Conservation (phyloP, 2,329 filamentous ascomycete species). For the Davidsoniella virescens region DNA sequence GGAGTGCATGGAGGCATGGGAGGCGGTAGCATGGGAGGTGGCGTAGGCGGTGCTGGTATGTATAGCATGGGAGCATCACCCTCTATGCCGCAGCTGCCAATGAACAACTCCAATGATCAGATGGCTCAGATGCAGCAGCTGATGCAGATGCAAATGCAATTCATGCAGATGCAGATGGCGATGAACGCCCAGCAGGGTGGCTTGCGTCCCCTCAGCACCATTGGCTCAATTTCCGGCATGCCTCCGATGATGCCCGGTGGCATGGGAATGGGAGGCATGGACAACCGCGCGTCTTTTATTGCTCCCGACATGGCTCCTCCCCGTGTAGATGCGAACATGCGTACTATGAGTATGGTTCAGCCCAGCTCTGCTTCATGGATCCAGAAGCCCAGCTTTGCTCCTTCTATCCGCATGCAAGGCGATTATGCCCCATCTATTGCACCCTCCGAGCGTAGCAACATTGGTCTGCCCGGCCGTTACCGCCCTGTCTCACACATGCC, state of each 20-base stretch:
- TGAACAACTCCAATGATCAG: slow-evolving; percentile 10
- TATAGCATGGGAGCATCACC: slow-evolving; percentile 13
- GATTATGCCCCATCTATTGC: slow-evolving; percentile 84
- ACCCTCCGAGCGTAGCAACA: slow-evolving; percentile 85
- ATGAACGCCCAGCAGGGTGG: slow-evolving; percentile 31
- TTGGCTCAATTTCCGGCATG: slow-evolving; percentile 10
- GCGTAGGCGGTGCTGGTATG: slow-evolving; percentile 6
- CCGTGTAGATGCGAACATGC: slow-evolving; percentile 30
- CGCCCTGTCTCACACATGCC: slow-evolving; percentile 63
- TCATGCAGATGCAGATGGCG: slow-evolving; percentile 91
- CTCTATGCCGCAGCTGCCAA: slow-evolving; percentile 18
- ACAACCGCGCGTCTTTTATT: slow-evolving; percentile 30
- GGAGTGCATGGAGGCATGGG: slow-evolving; percentile 18
- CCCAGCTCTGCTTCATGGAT: slow-evolving; percentile 43
- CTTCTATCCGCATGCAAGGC: slow-evolving; percentile 32
- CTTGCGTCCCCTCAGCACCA: slow-evolving; percentile 8
- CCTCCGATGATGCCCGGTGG: slow-evolving; percentile 50
- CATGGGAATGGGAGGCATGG: slow-evolving; percentile 21
- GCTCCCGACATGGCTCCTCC: slow-evolving; percentile 30
- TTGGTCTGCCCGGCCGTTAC: slow-evolving; percentile 80
- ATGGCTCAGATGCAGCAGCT: slow-evolving; percentile 27
- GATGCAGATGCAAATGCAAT: slow-evolving; percentile 61
- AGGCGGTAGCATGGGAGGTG: slow-evolving; percentile 3
- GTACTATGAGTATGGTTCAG: slow-evolving; percentile 75
- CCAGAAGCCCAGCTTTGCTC: slow-evolving; percentile 31